phyloP scores from a whole-genome alignment of 1,284 basidiomycete genomes.

The Microbotryum silenes-acaulis region DNA sequence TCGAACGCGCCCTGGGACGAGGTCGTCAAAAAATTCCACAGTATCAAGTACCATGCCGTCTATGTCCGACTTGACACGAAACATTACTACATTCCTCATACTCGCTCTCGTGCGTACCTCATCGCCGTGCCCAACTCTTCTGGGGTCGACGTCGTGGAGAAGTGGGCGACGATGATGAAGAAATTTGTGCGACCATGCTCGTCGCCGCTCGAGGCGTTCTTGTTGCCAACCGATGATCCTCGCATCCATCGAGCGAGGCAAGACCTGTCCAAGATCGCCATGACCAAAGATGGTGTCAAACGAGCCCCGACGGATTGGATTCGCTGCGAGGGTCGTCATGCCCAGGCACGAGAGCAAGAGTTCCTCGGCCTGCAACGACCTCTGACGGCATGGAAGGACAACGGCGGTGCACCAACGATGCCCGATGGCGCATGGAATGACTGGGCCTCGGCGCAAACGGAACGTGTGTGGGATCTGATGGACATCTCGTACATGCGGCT shows the following conservation, averaged over 20 bases:
- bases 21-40: slow-evolving; percentile 67
- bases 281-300: slow-evolving; percentile 46
- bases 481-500: slow-evolving; percentile 80
- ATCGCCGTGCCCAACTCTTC: slow-evolving; percentile 55
- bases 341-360: slow-evolving; percentile 77
- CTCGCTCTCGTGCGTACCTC: slow-evolving; percentile 61
- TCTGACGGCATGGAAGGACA: slow-evolving; percentile 87
- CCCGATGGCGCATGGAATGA: slow-evolving; percentile 90
- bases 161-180: slow-evolving; percentile 63
- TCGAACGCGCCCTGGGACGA: slow-evolving; percentile 79
- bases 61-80: slow-evolving; percentile 79
- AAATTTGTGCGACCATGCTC: slow-evolving; percentile 75
- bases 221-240: slow-evolving; percentile 82
- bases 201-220: slow-evolving; percentile 79
- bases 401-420: slow-evolving; percentile 78
- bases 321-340: slow-evolving; percentile 85
- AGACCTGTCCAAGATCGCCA: slow-evolving; percentile 57
- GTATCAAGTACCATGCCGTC: slow-evolving; percentile 67
- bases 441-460: slow-evolving; percentile 83
- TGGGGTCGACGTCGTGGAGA: slow-evolving; percentile 52
- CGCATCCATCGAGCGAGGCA: slow-evolving; percentile 81
- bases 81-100: slow-evolving; percentile 87
- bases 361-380: slow-evolving; percentile 73
- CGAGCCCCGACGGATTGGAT: slow-evolving; percentile 64
- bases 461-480: slow-evolving; percentile 88